Percentiles rank a stretch among this genome's conserved stretches.
Evolutionary conservation across 306 rosid genomes (phyloP).

Genomic region (Trifolium fragiferum): DNA sequence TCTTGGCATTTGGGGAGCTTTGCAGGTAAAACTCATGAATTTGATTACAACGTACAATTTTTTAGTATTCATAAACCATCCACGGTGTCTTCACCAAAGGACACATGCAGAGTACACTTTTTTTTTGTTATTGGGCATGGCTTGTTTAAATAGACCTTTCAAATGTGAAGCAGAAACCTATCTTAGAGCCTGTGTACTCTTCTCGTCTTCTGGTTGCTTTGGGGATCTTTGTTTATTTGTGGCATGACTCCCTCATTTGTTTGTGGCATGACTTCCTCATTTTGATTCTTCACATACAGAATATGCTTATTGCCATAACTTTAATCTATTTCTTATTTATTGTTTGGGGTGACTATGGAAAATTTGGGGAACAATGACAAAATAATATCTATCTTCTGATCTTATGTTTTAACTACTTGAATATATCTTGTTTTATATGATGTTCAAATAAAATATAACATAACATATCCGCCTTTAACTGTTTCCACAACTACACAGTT

Average conservation of each 20-base stretch:
- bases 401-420: neutral
- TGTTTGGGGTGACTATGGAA: neutral
- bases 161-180: neutral
- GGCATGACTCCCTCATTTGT: neutral
- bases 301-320: neutral
- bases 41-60: conserved; percentile 10
- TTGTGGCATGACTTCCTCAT: neutral
- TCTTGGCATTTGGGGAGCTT: conserved; percentile 92
- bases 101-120: too few species aligned
- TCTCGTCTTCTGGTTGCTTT: neutral
- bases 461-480: neutral
- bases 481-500: neutral
- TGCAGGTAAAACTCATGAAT: conserved; percentile 62
- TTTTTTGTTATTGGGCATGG: neutral
- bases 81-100: too few species aligned
- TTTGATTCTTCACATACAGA: neutral
- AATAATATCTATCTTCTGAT: neutral
- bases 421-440: neutral
- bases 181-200: neutral
- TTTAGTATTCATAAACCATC: too few species aligned
- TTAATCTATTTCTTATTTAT: neutral
- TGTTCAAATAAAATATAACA: neutral
- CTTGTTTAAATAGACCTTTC: neutral
- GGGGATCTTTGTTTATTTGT: neutral
- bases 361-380: neutral